Evolutionary conservation across 495 filamentous ascomycete genomes (phyloP).

Genomic region (Barbatosphaeria neglecta): DNA sequence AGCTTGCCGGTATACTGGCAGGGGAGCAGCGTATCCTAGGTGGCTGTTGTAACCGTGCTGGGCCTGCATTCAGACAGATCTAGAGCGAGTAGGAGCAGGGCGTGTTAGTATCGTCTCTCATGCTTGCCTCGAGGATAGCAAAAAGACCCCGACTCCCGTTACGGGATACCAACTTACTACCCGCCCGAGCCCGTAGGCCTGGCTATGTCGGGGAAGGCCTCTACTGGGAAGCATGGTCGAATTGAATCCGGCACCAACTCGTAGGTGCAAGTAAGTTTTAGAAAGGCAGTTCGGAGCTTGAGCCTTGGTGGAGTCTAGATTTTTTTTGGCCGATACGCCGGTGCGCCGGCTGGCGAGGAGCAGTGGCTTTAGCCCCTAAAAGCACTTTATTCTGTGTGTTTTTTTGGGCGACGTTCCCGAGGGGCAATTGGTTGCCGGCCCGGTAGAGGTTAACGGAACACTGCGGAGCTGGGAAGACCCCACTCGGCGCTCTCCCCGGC

Average conservation of each 20-base stretch:
- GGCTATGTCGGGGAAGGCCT: constrained; percentile 32
- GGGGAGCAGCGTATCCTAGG: neutral
- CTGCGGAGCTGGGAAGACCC: neutral
- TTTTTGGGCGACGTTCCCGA: neutral
- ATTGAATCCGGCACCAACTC: neutral
- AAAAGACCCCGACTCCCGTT: neutral
- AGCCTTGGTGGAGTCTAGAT: too few relatives aligned
- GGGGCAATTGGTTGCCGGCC: neutral
- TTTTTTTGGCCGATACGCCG: too few relatives aligned
- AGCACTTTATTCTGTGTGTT: neutral
- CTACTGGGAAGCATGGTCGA: constrained; percentile 41
- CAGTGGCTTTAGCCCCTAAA: neutral
- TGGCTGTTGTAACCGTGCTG: neutral
- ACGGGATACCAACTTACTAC: constrained; percentile 1
- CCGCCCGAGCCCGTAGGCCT: constrained; percentile 28
- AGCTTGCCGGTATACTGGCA: neutral
- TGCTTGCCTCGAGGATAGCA: too few relatives aligned
- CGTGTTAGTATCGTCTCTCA: too few relatives aligned
- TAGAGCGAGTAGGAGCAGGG: neutral
- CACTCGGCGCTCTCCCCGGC: neutral
- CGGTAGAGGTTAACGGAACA: neutral
- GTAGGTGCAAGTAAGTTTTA: too few relatives aligned
- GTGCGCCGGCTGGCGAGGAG: too few relatives aligned
- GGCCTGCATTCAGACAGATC: neutral
- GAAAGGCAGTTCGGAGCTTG: neutral